phyloP scores from a whole-genome alignment of 768 basidiomycete genomes.

The Lentinus brumalis region DNA sequence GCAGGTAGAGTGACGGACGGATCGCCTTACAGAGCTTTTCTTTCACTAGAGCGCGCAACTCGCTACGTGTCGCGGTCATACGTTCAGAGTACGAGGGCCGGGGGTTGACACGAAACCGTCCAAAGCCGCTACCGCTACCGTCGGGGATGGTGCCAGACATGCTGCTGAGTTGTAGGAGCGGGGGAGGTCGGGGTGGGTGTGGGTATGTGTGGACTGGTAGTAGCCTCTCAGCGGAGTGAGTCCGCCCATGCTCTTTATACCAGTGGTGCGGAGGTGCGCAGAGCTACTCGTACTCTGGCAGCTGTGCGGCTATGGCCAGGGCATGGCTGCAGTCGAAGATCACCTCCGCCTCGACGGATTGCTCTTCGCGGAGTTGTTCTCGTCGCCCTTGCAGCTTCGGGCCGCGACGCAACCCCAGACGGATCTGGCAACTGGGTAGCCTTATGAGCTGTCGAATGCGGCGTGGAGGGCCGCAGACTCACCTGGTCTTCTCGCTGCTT shows the following conservation, averaged over 20 bases:
- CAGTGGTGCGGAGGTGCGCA: no score
- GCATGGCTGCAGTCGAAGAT: background rate
- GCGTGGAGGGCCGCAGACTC: no score
- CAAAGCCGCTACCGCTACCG: no score
- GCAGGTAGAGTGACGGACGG: background rate
- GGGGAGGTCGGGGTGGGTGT: background rate
- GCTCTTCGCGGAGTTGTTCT: background rate
- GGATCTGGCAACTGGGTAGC: no score
- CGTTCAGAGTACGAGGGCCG: slow-evolving; percentile 29
- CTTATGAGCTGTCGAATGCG: no score
- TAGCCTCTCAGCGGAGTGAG: background rate
- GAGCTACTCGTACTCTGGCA: no score
- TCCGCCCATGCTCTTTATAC: background rate
- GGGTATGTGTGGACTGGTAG: background rate
- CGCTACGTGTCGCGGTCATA: slow-evolving; percentile 30
- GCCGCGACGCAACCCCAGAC: no score
- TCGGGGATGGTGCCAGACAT: background rate
- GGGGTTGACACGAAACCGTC: slow-evolving; percentile 27
- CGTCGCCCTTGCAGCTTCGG: background rate
- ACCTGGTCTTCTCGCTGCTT: no score
- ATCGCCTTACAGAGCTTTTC: slow-evolving; percentile 25
- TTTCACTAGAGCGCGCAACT: slow-evolving; percentile 28
- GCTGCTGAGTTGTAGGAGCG: background rate
- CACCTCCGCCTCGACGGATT: background rate
- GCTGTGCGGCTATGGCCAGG: no score